Percentiles rank a stretch among this genome's conserved stretches.
Conservation (phyloP, 2,329 filamentous ascomycete genomes). For the Helotiales sp. region DNA sequence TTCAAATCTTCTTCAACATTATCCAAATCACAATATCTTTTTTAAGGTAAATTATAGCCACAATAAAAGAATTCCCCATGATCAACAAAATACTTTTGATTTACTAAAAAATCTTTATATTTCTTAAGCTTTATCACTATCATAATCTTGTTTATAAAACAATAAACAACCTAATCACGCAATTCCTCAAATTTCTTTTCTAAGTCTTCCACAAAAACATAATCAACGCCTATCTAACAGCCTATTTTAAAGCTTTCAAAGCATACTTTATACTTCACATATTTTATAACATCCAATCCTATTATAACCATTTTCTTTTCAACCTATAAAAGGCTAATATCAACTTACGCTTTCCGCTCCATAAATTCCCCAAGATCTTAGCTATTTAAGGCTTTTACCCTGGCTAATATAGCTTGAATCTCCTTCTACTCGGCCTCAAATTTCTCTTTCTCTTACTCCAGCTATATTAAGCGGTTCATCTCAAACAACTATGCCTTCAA, state of each 20-base stretch:
- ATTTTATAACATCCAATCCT: constrained; percentile 31
- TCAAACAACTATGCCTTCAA: constrained; percentile 32
- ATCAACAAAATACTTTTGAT: constrained; percentile 29
- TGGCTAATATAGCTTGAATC: constrained; percentile 28
- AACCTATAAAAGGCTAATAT: constrained; percentile 30
- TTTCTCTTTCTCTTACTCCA: constrained; percentile 32
- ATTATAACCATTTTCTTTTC: constrained; percentile 31
- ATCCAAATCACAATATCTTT: constrained; percentile 29
- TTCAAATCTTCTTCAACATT: constrained; percentile 28
- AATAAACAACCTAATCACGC: constrained; percentile 30
- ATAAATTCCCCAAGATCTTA: constrained; percentile 31
- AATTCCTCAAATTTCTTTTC: constrained; percentile 28
- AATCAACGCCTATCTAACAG: constrained; percentile 26
- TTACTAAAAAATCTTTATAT: constrained; percentile 32
- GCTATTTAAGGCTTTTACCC: constrained; percentile 26
- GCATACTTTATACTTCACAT: constrained; percentile 28
- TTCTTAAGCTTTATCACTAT: constrained; percentile 29
- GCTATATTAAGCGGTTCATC: constrained; percentile 30
- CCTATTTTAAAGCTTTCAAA: constrained; percentile 31
- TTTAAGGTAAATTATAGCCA: constrained; percentile 25
- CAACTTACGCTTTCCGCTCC: constrained; percentile 26
- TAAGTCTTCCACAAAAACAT: constrained; percentile 28
- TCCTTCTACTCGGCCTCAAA: constrained; percentile 29
- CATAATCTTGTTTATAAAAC: constrained; percentile 31
- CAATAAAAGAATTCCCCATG: constrained; percentile 30